phyloP scores from a whole-genome alignment of 2,329 filamentous ascomycete species.

The Coccinonectria pachysandricola region DNA sequence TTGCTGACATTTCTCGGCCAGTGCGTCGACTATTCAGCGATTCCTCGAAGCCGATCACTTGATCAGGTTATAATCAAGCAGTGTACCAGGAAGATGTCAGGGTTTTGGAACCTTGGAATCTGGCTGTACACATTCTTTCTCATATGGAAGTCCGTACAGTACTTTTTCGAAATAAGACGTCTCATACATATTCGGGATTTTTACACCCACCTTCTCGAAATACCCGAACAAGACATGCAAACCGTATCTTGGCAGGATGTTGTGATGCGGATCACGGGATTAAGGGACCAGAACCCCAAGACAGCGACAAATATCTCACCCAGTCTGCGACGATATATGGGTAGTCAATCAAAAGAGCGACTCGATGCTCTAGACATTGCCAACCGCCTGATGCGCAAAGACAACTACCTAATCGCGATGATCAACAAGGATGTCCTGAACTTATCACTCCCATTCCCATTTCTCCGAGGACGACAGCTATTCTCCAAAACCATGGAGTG shows the following conservation, averaged over 20 bases:
- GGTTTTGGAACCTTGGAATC: conserved; percentile 64
- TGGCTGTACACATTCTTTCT: conserved; percentile 84
- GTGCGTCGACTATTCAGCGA: conserved; percentile 70
- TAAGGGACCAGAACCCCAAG: conserved; percentile 78
- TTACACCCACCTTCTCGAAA: conserved; percentile 70
- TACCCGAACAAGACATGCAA: conserved; percentile 78
- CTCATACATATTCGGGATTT: conserved; percentile 75
- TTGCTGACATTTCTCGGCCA: conserved; percentile 77
- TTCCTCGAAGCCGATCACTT: conserved; percentile 53
- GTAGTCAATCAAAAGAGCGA: conserved; percentile 82
- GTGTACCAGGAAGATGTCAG: conserved; percentile 67
- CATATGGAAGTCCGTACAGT: conserved; percentile 68
- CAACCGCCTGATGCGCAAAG: conserved; percentile 89
- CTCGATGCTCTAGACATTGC: conserved; percentile 96
- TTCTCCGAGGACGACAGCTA: conserved; percentile 66
- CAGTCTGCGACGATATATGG: conserved; percentile 48
- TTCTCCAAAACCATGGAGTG: conserved; percentile 87
- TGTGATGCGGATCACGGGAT: conserved; percentile 71
- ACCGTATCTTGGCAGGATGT: conserved; percentile 91
- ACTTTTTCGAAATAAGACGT: conserved; percentile 61
- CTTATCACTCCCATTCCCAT: conserved; percentile 75
- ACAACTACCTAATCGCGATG: conserved; percentile 93
- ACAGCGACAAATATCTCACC: conserved; percentile 51
- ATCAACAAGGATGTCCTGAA: conserved; percentile 96
- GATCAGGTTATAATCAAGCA: conserved; percentile 52